Evolutionary conservation across 306 rosid species (phyloP).

Genomic region (Fagus sylvatica): DNA sequence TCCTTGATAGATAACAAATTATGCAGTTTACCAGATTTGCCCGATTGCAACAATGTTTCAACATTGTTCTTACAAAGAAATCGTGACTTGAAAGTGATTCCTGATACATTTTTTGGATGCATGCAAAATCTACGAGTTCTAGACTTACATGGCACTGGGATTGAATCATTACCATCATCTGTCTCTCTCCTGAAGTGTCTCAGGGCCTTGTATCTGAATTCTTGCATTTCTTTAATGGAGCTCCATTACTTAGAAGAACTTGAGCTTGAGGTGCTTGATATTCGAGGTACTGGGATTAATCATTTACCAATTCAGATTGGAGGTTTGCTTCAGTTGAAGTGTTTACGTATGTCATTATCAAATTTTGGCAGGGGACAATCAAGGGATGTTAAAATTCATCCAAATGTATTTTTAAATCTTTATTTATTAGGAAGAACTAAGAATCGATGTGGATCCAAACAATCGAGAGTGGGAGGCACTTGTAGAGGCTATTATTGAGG

Average conservation of each 20-base stretch:
- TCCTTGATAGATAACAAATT: conserved; percentile 15
- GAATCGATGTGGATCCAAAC: conserved; percentile 19
- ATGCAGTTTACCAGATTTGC: neutral
- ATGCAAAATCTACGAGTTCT: conserved; percentile 5
- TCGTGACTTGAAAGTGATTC: neutral
- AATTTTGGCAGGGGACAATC: neutral
- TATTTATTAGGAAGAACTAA: conserved; percentile 32
- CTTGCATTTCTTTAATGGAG: neutral
- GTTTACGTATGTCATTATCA: conserved; percentile 21
- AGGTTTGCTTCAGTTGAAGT: conserved; percentile 13
- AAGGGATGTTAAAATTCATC: neutral
- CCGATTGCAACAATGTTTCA: neutral
- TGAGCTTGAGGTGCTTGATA: conserved; percentile 37
- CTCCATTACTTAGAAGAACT: conserved; percentile 20
- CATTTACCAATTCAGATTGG: conserved; percentile 11
- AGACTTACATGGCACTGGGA: conserved; percentile 7
- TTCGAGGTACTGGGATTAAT: conserved; percentile 8
- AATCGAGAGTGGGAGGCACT: conserved; percentile 10
- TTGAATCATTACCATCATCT: conserved; percentile 18
- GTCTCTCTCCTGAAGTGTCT: conserved; percentile 18
- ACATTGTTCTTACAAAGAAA: conserved; percentile 14
- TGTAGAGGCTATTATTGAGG: neutral
- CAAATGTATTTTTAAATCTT: conserved; percentile 14
- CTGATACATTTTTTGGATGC: neutral
- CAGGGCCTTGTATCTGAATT: conserved; percentile 19